Percentiles rank a stretch among this genome's conserved stretches.
These are phyloP conservation scores for Trichoderma gracile DNA, from an alignment of 2,329 filamentous ascomycete species.

Conservation along the genomic window DNA sequence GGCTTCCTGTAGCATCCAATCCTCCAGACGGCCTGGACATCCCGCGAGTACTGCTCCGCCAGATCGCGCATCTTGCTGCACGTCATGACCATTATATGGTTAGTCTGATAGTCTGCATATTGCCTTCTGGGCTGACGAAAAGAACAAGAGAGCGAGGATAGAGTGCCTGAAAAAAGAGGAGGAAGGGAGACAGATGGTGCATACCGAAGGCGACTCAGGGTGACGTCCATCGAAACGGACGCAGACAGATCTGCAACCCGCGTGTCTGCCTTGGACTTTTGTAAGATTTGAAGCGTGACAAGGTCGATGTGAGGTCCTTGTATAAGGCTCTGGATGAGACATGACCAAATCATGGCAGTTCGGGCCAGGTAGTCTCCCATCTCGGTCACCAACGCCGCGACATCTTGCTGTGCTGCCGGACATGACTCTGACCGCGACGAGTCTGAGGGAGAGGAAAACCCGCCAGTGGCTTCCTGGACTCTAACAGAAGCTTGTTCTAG, in stretches of 20 bases:
- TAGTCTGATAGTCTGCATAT: not conserved
- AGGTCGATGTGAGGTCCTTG: slow-evolving; percentile 38
- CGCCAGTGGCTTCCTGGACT: slow-evolving; percentile 29
- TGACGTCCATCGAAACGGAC: slow-evolving; percentile 38
- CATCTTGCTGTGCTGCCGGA: slow-evolving; percentile 25
- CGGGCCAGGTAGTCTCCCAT: slow-evolving; percentile 42
- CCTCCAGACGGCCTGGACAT: slow-evolving; percentile 39
- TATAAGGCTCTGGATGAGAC: slow-evolving; percentile 39
- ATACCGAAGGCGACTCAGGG: slow-evolving; percentile 40
- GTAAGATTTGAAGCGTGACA: slow-evolving; percentile 35
- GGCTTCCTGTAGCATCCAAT: slow-evolving; percentile 27
- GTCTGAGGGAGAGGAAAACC: not conserved
- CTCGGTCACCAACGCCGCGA: slow-evolving; percentile 37
- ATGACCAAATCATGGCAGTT: slow-evolving; percentile 39
- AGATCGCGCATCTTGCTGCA: slow-evolving; percentile 40
- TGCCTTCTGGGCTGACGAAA: not conserved
- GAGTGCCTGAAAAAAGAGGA: too few relatives aligned
- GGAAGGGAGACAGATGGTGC: slow-evolving; percentile 24
- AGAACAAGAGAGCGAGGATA: too few relatives aligned
- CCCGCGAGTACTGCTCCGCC: slow-evolving; percentile 38
- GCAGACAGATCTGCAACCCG: slow-evolving; percentile 35
- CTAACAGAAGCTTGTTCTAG: slow-evolving; percentile 33
- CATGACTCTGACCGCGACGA: slow-evolving; percentile 25
- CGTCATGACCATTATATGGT: slow-evolving; percentile 20
- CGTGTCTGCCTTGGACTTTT: slow-evolving; percentile 32